A percentile compares a stretch with the other conserved stretches of the same genome.
phyloP scores from a whole-genome alignment of 768 basidiomycete genomes.

The Gloeopeniophorella convolvens region DNA sequence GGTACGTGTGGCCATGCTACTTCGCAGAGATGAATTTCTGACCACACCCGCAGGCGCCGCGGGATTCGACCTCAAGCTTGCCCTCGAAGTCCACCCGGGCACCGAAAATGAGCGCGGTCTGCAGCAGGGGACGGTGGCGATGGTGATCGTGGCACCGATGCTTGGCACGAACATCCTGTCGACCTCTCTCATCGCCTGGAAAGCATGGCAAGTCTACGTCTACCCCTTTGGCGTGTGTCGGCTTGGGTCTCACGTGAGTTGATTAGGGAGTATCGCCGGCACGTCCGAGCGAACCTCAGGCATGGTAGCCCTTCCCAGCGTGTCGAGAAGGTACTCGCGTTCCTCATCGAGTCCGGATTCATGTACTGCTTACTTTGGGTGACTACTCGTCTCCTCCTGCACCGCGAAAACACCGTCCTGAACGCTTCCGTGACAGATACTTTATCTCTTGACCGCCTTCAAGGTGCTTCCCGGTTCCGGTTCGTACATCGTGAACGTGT shows the following conservation, averaged over 20 bases:
- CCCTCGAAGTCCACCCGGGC: no score
- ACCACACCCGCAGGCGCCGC: no score
- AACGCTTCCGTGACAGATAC: neutral
- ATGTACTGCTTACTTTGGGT: conserved; percentile 14
- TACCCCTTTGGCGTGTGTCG: no score
- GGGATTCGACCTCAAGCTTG: no score
- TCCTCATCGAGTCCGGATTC: conserved; percentile 15
- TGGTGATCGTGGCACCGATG: no score
- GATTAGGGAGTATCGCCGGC: conserved; percentile 8
- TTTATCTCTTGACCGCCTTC: conserved; percentile 10
- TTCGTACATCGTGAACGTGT: conserved; percentile 2
- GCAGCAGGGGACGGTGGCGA: no score
- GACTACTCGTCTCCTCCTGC: neutral
- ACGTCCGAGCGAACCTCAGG: conserved; percentile 4
- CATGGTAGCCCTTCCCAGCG: conserved; percentile 6
- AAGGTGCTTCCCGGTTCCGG: conserved; percentile 7
- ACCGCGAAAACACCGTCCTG: neutral
- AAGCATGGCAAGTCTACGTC: conserved; percentile 7
- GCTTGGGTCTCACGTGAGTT: no score
- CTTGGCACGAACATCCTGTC: no score
- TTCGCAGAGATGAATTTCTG: no score
- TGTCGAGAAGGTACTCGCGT: conserved; percentile 3
- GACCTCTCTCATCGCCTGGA: conserved; percentile 18
- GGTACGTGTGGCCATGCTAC: no score
- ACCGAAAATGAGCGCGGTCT: no score